Evolutionary conservation across 306 rosid species (phyloP).

Genomic region (Lathyrus tuberosus): DNA sequence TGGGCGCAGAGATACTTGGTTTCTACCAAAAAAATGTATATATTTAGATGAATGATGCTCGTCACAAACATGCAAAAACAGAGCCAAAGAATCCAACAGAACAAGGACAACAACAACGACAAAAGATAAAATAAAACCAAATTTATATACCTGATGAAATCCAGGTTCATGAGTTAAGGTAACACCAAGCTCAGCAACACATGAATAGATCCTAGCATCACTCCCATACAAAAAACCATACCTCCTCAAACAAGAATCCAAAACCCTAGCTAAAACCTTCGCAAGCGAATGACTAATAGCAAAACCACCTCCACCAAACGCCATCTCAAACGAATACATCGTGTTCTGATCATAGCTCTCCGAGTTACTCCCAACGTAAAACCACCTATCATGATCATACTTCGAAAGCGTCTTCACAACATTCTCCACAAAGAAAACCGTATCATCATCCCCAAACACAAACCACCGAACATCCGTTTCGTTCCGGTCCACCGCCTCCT

Average conservation of each 20-base stretch:
- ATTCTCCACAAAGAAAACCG: conserved; percentile 85
- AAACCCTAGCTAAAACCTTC: conserved; percentile 66
- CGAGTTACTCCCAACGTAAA: conserved; percentile 73
- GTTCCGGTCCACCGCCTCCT: conserved; percentile 71
- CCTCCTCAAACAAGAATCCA: conserved; percentile 83
- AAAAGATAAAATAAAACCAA: neutral
- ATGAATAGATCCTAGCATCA: conserved; percentile 79
- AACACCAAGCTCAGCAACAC: conserved; percentile 88
- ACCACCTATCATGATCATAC: conserved; percentile 79
- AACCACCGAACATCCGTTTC: conserved; percentile 82
- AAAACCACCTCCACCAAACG: conserved; percentile 95
- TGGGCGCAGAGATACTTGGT: too few relatives aligned
- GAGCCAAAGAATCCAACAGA: neutral
- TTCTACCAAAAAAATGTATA: too few relatives aligned
- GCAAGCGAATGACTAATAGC: conserved; percentile 79
- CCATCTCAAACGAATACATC: conserved; percentile 74
- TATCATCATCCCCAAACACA: conserved; percentile 92
- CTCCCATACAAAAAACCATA: conserved; percentile 88
- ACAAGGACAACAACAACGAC: neutral
- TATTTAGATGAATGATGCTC: too few relatives aligned
- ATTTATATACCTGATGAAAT: conserved; percentile 80
- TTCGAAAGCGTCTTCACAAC: conserved; percentile 62
- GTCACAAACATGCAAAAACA: neutral
- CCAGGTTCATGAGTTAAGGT: conserved; percentile 86
- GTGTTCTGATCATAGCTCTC: conserved; percentile 82